Base-by-base conservation (phyloP, 2,329 filamentous ascomycete genomes). In the Trichothecium roseum region DNA sequence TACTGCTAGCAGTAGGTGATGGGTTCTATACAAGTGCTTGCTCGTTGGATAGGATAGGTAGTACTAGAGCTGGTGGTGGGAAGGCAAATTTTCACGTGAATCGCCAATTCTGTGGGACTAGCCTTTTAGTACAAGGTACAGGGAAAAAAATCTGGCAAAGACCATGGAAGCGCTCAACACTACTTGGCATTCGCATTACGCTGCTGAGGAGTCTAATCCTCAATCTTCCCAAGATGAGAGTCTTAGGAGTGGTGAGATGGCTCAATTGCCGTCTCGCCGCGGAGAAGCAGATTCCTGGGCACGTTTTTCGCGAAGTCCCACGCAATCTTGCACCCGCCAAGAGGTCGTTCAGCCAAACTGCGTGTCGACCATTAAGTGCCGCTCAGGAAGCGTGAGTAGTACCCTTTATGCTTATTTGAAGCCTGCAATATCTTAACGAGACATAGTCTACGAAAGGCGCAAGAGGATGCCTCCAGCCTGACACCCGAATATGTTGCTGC, bases 401-500 rank as follows among this genome's bases (percentile, higher is more conserved):
- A 20, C 31, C 30, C 24, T 16, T 18, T 34, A 14, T 24, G 14
- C 13, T 28, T 18, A 15, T 18, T 22, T 32, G 34, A 37, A 16
- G 35, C n/a, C 12, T 16, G 13, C 16, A 34, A 8, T 16, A 27
- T 8, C 38, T 42, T 31, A 41, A 31, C 5, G 14, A 13, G 13
- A 15, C 28, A 32, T 26, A 63, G 59, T 36, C 53, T 76, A 42
- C 67, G 63, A 46, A 68, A 72, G 42, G 68, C 71, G 7, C 68
- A 74, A 45, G 65, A 74, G 34, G 67, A 70, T 37, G 62, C 68
- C 27, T 56, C 62, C 5, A 59, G 60, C 42, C 61, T 75, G 42
- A 73, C 71, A 4, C 61, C 68, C 46, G 72, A 76, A 45, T 64
- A 64, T 39, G 69, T 93, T 43, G 80, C 87, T 36, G 77, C 83